A percentile compares a stretch with the other conserved stretches of the same genome.
These are phyloP conservation scores for Suillus ampliporus DNA, from an alignment of 768 basidiomycete genomes.

Conservation along the genomic window DNA sequence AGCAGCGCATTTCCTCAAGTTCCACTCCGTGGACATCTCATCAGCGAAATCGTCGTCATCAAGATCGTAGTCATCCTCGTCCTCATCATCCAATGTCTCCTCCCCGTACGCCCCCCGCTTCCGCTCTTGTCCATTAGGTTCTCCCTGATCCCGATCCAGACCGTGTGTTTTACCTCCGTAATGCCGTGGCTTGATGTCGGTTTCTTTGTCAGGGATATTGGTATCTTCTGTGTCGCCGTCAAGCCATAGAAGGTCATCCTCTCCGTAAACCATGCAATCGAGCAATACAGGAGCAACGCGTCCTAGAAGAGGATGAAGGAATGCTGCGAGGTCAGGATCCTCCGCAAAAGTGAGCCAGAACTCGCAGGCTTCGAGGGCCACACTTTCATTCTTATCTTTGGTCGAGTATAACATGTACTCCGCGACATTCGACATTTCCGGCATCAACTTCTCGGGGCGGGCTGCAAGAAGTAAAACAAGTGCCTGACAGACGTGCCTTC, in stretches of 20 bases:
- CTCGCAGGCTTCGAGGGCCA: slow-evolving; percentile 97
- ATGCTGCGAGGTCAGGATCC: slow-evolving; percentile 84
- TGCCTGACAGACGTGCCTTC: slow-evolving; percentile 94
- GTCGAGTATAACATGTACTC: slow-evolving; percentile 99
- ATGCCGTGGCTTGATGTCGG: slow-evolving; percentile 95
- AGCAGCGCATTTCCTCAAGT: slow-evolving; percentile 96
- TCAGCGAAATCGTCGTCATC: slow-evolving; percentile 90
- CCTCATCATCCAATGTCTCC: slow-evolving; percentile 83
- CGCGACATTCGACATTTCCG: slow-evolving; percentile 93
- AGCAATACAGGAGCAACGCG: slow-evolving; percentile 95
- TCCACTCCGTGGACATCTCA: slow-evolving; percentile 98
- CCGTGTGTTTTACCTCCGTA: slow-evolving; percentile 88
- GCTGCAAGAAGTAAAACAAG: slow-evolving; percentile 92
- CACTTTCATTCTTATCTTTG: slow-evolving; percentile 96
- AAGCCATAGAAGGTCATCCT: slow-evolving; percentile 94
- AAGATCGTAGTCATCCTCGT: slow-evolving; percentile 86
- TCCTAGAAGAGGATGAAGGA: slow-evolving; percentile 84
- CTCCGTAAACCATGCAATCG: slow-evolving; percentile 96
- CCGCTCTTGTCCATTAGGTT: slow-evolving; percentile 42
- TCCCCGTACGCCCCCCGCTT: slow-evolving; percentile 74
- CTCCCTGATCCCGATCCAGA: slow-evolving; percentile 68
- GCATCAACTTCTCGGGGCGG: slow-evolving; percentile 95
- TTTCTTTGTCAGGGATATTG: slow-evolving; percentile 88
- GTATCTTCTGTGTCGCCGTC: slow-evolving; percentile 92
- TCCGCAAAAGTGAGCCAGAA: slow-evolving; percentile 99